A percentile compares a stretch with the other conserved stretches of the same genome.
Conservation (phyloP, 2,329 filamentous ascomycete genomes). For the Aschersonia sp. region DNA sequence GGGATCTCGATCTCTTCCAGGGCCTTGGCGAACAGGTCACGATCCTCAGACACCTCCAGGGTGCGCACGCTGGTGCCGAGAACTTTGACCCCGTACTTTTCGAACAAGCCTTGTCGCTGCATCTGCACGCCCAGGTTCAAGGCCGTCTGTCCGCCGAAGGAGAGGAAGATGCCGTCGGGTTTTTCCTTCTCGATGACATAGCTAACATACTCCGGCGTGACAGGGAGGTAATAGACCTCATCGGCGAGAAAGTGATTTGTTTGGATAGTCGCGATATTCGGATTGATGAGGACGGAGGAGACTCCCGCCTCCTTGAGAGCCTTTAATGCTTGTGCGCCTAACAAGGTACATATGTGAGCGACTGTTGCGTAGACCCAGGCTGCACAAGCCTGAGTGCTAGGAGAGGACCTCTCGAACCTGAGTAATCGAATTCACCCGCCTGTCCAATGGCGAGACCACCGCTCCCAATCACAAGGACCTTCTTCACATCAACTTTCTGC, state of each 20-base stretch:
- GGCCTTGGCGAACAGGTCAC: slow-evolving; percentile 90
- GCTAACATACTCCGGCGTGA: slow-evolving; percentile 93
- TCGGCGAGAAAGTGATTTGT: slow-evolving; percentile 92
- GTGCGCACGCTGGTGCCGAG: slow-evolving; percentile 91
- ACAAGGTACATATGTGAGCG: slow-evolving; percentile 7
- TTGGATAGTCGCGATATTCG: slow-evolving; percentile 97
- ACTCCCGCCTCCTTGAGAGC: slow-evolving; percentile 93
- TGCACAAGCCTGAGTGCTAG: slow-evolving; percentile 8
- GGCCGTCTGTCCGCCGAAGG: slow-evolving; percentile 93
- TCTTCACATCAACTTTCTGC: slow-evolving; percentile 80
- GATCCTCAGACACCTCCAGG: slow-evolving; percentile 85
- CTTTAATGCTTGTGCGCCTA: slow-evolving; percentile 91
- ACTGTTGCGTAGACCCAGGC: not conserved
- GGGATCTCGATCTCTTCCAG: slow-evolving; percentile 96
- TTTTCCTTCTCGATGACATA: slow-evolving; percentile 94
- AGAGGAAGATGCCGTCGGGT: slow-evolving; percentile 93
- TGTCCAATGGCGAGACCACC: slow-evolving; percentile 94
- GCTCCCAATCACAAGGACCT: slow-evolving; percentile 90
- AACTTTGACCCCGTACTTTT: slow-evolving; percentile 89
- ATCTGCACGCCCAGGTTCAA: slow-evolving; percentile 95
- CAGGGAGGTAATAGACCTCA: slow-evolving; percentile 95
- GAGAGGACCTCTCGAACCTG: slow-evolving; percentile 43
- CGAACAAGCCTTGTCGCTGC: slow-evolving; percentile 89
- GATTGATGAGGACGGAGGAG: slow-evolving; percentile 84
- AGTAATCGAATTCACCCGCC: slow-evolving; percentile 97